Evolutionary conservation across 768 basidiomycete species (phyloP), one percentile per base, ranked within the genome.

Genomic region (Amanita muscaria): DNA sequence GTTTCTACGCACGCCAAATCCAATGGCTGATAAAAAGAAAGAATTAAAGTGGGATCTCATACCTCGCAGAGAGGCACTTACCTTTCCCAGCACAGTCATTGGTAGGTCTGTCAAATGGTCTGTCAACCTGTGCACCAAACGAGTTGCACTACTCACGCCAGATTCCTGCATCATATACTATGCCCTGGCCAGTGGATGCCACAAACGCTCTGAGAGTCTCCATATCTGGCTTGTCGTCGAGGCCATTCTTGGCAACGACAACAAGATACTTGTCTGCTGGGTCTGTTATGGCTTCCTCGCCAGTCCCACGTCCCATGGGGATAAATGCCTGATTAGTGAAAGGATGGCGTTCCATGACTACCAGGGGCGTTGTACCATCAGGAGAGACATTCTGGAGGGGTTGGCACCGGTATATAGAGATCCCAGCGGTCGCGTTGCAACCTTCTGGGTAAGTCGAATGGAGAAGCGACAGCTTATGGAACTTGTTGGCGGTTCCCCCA

Each of bases 321-420:
- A 97, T 76, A 62, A 98, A 98, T 5, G 86, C 82, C 60, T 97
- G 94, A 52, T 83, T 94, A 10, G 88, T 93, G 59, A 73, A 85
- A 22, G 81, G 74, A 57, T 99, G 96, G 23, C 93, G 73, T 63
- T 99, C 96, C 49, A 98, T 66, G n/a, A 81, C 72, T 50, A 72
- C 73, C 49, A 97, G 62, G 48, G 69, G 70, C 54, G 79, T 74
- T 15, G 63, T 65, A 15, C 76, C 75, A 22, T 70, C 68, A 24
- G 62, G 57, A 7, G 67, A 64, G 23, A 84, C 67, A 27, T 64
- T 65, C 40, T 63, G 48, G 21, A 66, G 56, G 27, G 64, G 82
- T 39, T 80, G 74, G 59, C 88, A 88, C 32, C 89, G 70, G 63
- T 89, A 99, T 14, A 97, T 79, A 0, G 89, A 88, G 31, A 98